These are phyloP conservation scores for Malus hybrid DNA, from an alignment of 331 rosid species.

Conservation along the genomic window DNA sequence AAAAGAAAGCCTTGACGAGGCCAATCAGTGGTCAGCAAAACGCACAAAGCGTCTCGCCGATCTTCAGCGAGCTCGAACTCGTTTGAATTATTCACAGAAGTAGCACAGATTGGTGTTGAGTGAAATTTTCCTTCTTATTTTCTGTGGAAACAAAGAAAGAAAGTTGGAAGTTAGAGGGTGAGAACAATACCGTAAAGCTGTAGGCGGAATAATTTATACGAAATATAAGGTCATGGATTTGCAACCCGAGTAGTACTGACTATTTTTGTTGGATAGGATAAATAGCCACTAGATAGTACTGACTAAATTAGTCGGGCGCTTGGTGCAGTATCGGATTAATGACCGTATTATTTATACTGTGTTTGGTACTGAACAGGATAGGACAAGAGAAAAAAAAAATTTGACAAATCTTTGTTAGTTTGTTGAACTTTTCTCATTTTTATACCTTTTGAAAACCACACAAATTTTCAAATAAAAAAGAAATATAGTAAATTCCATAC, in stretches of 20 bases:
- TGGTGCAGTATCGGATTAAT: no score
- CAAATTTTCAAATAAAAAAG: no score
- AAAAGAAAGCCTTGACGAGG: constrained; percentile 27
- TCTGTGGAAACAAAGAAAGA: neutral
- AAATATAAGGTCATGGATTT: neutral
- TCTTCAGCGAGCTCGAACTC: constrained; percentile 28
- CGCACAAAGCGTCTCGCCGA: constrained; percentile 34
- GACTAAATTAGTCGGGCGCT: no score
- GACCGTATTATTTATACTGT: no score
- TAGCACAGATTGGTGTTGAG: neutral
- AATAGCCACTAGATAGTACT: no score
- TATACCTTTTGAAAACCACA: no score
- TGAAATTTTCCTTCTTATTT: neutral
- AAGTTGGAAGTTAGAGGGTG: neutral
- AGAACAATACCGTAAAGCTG: constrained; percentile 18
- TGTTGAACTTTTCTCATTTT: no score
- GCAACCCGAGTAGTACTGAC: neutral
- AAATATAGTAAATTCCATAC: no score
- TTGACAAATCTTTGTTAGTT: no score
- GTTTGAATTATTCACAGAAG: neutral
- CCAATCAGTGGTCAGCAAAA: constrained; percentile 35
- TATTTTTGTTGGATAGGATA: no score
- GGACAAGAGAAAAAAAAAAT: no score
- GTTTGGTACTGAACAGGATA: no score
- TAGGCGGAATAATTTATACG: neutral